Conservation (phyloP, 176 grass and related monocot species). For the Chrysopogon serrulatus region DNA sequence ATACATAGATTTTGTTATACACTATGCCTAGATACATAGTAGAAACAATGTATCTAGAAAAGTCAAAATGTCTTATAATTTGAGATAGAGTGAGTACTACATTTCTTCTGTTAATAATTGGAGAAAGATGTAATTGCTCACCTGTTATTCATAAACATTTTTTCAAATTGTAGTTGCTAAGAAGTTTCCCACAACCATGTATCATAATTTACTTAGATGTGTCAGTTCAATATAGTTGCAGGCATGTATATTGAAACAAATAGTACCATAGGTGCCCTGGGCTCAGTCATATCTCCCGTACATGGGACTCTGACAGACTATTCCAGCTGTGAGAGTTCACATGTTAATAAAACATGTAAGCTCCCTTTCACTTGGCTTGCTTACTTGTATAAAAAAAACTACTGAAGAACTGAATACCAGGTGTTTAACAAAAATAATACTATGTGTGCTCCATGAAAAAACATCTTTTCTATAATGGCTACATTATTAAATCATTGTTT, state of each 20-base stretch:
- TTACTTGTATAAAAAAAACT: not conserved
- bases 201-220: not conserved
- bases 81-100: too few species aligned
- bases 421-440: not conserved
- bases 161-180: not conserved
- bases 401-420: not conserved
- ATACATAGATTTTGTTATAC: too few species aligned
- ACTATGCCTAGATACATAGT: too few species aligned
- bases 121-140: not conserved
- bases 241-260: not conserved
- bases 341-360: slow-evolving; percentile 10
- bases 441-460: too few species aligned
- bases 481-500: slow-evolving; percentile 11
- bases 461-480: too few species aligned
- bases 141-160: not conserved
- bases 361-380: not conserved
- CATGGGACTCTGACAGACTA: not conserved
- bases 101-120: too few species aligned
- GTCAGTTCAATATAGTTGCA: not conserved
- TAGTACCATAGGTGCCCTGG: not conserved
- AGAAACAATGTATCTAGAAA: too few species aligned
- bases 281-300: not conserved
- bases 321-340: not conserved
- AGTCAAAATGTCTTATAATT: too few species aligned
- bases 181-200: not conserved